Base-by-base conservation (phyloP, 2,329 filamentous ascomycete genomes). In the Fusarium decemcellulare region DNA sequence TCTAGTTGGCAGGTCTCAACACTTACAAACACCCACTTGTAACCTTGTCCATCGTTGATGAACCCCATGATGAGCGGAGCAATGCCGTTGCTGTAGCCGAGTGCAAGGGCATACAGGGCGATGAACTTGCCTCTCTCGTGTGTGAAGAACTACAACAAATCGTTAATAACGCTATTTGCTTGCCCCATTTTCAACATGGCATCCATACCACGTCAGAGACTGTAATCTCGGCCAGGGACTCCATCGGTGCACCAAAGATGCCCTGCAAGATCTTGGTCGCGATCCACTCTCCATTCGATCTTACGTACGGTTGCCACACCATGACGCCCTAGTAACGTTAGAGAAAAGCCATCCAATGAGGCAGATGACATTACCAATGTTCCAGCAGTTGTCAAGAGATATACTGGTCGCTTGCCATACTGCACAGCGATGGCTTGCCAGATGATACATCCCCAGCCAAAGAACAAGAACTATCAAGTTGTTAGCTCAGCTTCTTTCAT, bases 191-290 rank as follows among this genome's bases (percentile, higher is more conserved):
- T 8, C 14, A 30, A 48, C 10, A 39, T 15, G 29, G 12, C n/a
- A 48, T 15, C 2, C 32, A 1, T 50, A 37, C 47, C 47, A 50
- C 47, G 16, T 59, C 56, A 6, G 47, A 52, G 3, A 59, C 37
- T 9, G 56, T 52, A 29, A 59, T 53, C 30, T 59, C 56, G 2
- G 56, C 46, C 7, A 59, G 47, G 0, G 56, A 59, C 46, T 59
- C 56, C 11, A 59, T 52, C 5, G 56, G 56, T 27, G 56, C 56
- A 10, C 56, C 56, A 16, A 59, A 59, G 8, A 53, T 52, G 5
- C 56, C 56, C 56, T 59, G 56, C 14, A 59, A 34, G 39, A 59
- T 59, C 46, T 52, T 51, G 34, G 47, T 53, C n/a, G 47, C 56
- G n/a, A 59, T 53, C 44, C 47, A 59, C 27, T 51, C 34, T 36